phyloP scores from a whole-genome alignment of 148 eudicot species.

The Rhododendron mucronatum region DNA sequence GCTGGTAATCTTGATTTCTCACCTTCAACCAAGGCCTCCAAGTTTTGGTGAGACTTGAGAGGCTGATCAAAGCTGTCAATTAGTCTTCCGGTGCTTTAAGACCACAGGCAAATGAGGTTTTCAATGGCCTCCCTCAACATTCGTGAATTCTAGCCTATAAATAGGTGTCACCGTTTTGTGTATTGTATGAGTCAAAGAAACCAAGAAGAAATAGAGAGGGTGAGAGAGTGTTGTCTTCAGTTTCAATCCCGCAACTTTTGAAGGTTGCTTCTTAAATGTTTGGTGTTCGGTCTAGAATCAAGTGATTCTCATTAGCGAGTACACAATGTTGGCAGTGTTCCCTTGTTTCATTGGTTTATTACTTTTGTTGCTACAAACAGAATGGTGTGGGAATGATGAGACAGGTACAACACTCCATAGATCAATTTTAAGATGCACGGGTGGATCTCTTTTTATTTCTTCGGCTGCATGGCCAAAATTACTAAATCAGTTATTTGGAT shows the following conservation, averaged over 20 bases:
- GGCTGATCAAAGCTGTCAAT: neutral
- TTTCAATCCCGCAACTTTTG: neutral
- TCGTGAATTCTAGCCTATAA: neutral
- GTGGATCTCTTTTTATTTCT: neutral
- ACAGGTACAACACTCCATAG: neutral
- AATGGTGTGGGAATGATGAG: neutral
- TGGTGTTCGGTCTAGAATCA: neutral
- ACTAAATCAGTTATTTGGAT: neutral
- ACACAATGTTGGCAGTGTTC: neutral
- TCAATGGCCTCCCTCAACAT: neutral
- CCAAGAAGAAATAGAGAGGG: neutral
- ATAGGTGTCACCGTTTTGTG: neutral
- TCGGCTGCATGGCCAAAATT: neutral
- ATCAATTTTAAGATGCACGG: neutral
- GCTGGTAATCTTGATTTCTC: neutral
- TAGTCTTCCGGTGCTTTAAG: neutral
- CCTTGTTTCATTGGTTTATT: neutral
- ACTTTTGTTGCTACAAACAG: neutral
- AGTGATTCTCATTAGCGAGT: neutral
- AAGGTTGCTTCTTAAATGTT: neutral
- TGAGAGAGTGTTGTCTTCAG: neutral
- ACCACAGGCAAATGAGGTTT: neutral
- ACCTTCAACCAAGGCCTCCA: neutral
- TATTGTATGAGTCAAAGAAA: neutral
- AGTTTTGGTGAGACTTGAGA: neutral